Conservation (phyloP, 176 grass and related monocot species). For the Oryza glumipatula region DNA sequence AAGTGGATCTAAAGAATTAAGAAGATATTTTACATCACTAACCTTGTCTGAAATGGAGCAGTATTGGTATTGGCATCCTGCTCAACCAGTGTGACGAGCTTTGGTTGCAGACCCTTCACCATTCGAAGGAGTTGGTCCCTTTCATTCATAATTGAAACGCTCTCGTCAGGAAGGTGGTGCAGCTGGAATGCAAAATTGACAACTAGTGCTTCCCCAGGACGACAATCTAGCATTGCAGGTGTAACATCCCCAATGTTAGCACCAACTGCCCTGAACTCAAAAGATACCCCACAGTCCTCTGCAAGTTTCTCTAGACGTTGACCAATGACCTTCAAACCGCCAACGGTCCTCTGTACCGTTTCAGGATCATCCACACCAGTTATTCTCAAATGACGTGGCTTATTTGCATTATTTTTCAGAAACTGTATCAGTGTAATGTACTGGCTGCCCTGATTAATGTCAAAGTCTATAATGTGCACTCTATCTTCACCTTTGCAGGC, state of each 20-base stretch:
- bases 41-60: conserved; percentile 94
- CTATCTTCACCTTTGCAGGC: conserved; percentile 82
- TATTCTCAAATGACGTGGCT: conserved; percentile 70
- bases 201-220: conserved; percentile 71
- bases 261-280: conserved; percentile 83
- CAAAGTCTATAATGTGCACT: conserved; percentile 95
- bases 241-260: conserved; percentile 79
- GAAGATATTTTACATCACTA: conserved; percentile 10
- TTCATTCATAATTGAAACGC: conserved; percentile 89
- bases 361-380: conserved; percentile 97
- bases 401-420: conserved; percentile 62
- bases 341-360: conserved; percentile 84
- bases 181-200: conserved; percentile 98
- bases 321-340: conserved; percentile 91
- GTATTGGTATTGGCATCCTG: conserved; percentile 96
- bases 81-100: conserved; percentile 91
- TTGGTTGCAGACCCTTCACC: conserved; percentile 88
- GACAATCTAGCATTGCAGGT: conserved; percentile 85
- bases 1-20: neutral
- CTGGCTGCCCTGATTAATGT: conserved; percentile 94
- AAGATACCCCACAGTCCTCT: conserved; percentile 69
- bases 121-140: conserved; percentile 91
- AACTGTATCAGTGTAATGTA: conserved; percentile 89
- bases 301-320: conserved; percentile 81
- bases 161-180: conserved; percentile 98